These are phyloP conservation scores for Penicillium sp. DNA, from an alignment of 2,329 filamentous ascomycete species.

Conservation along the genomic window DNA sequence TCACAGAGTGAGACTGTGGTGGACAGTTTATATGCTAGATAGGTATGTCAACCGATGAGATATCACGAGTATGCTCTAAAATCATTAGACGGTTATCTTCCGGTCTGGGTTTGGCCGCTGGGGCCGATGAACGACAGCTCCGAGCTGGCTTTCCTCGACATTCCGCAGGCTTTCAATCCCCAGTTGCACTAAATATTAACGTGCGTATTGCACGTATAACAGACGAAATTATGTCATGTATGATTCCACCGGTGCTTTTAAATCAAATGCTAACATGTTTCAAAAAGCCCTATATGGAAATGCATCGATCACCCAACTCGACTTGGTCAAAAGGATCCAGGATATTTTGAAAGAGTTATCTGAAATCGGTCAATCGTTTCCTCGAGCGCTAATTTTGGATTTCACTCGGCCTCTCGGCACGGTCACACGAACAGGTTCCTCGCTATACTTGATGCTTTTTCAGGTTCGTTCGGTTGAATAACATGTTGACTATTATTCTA, in stretches of 20 bases:
- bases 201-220: conserved; percentile 27
- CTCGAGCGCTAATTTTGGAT: conserved; percentile 16
- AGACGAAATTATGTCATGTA: conserved; percentile 28
- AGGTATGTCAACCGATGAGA: conserved; percentile 9
- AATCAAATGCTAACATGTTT: neutral
- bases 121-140: conserved; percentile 25
- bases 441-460: conserved; percentile 27
- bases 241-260: neutral
- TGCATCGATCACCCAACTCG: conserved; percentile 22
- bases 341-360: conserved; percentile 21
- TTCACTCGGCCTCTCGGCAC: conserved; percentile 18
- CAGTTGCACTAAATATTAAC: conserved; percentile 23
- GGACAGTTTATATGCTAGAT: conserved; percentile 31
- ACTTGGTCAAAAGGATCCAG: conserved; percentile 23
- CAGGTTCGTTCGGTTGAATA: conserved; percentile 11
- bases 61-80: neutral
- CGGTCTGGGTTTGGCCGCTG: conserved; percentile 22
- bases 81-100: conserved; percentile 20
- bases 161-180: conserved; percentile 22
- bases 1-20: conserved; percentile 27
- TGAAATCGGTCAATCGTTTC: conserved; percentile 21
- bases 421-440: conserved; percentile 27
- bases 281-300: conserved; percentile 23
- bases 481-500: neutral
- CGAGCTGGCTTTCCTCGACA: conserved; percentile 18